Percentiles rank a stretch among this genome's conserved stretches.
Evolutionary conservation across 2,329 filamentous ascomycete species (phyloP).

Genomic region (Colletotrichum sp.): DNA sequence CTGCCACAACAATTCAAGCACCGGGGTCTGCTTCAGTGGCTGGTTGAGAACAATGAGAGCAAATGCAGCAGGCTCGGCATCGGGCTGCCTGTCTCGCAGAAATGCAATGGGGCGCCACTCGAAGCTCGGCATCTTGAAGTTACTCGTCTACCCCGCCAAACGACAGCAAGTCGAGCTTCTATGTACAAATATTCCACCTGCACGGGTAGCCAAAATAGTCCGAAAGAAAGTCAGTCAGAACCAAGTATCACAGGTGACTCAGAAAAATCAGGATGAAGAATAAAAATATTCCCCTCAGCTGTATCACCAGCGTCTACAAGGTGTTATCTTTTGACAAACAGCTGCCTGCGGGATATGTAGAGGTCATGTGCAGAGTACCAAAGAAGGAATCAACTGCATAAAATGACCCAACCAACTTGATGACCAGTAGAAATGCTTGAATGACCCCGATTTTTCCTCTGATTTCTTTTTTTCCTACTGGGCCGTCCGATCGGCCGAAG

Average conservation of each 20-base stretch:
- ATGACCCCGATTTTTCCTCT: neutral
- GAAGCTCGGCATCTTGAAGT: constrained; percentile 24
- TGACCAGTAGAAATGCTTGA: neutral
- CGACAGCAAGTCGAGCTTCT: neutral
- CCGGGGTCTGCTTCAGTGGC: constrained; percentile 49
- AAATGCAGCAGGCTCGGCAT: constrained; percentile 34
- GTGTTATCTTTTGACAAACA: neutral
- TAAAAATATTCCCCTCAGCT: neutral
- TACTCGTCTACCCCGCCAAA: neutral
- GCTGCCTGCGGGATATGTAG: neutral
- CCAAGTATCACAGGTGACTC: neutral
- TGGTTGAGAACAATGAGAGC: constrained; percentile 59
- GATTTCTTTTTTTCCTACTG: neutral
- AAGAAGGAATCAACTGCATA: neutral
- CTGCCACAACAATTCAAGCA: constrained; percentile 55
- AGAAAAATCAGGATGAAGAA: neutral
- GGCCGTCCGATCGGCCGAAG: constrained; percentile 15
- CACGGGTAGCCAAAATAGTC: neutral
- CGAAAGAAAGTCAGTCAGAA: neutral
- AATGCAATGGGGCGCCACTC: constrained; percentile 46
- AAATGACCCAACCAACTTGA: neutral
- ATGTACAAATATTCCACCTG: neutral
- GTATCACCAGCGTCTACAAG: neutral
- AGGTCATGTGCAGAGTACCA: neutral
- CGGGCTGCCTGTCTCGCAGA: constrained; percentile 35